Conservation (phyloP, 2,329 filamentous ascomycete genomes). For the Exophiala xenobiotica region DNA sequence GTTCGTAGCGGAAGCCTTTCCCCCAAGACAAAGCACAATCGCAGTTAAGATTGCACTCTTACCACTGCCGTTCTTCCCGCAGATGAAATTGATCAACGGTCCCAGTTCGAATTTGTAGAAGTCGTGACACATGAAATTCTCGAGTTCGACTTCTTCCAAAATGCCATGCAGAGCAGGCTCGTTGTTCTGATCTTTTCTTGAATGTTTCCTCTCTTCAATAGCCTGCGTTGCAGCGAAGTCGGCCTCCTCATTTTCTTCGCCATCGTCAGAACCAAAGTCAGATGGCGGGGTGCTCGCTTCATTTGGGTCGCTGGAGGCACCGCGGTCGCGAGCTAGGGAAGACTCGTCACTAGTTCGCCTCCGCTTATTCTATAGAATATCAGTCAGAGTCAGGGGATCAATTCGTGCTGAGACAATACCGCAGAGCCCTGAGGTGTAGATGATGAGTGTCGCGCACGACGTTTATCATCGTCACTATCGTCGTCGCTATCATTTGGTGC, state of each 20-base stretch:
- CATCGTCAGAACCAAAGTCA: conserved; percentile 21
- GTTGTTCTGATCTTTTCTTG: conserved; percentile 62
- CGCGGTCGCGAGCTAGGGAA: conserved; percentile 2
- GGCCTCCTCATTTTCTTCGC: conserved; percentile 34
- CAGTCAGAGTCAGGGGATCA: conserved; percentile 6
- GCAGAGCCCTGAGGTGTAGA: conserved; percentile 12
- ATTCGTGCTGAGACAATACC: conserved; percentile 4
- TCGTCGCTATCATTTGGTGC: conserved; percentile 10
- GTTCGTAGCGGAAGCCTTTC: conserved; percentile 89
- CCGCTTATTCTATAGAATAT: conserved; percentile 24
- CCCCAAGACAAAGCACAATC: conserved; percentile 89
- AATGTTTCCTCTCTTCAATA: conserved; percentile 51
- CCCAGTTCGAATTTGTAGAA: conserved; percentile 81
- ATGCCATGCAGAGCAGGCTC: conserved; percentile 78
- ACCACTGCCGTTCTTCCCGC: conserved; percentile 94
- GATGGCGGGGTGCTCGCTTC: conserved; percentile 25
- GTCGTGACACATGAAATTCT: conserved; percentile 95
- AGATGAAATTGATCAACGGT: conserved; percentile 95
- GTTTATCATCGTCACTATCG: conserved; percentile 4
- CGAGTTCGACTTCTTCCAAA: conserved; percentile 80
- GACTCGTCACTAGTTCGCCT: conserved; percentile 27
- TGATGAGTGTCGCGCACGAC: conserved; percentile 2
- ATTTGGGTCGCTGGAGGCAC: conserved; percentile 16
- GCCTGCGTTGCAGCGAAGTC: conserved; percentile 66
- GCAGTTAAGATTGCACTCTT: conserved; percentile 96